Evolutionary conservation across 345 rosid species (phyloP).

Genomic region (Dipteronia dyeriana): DNA sequence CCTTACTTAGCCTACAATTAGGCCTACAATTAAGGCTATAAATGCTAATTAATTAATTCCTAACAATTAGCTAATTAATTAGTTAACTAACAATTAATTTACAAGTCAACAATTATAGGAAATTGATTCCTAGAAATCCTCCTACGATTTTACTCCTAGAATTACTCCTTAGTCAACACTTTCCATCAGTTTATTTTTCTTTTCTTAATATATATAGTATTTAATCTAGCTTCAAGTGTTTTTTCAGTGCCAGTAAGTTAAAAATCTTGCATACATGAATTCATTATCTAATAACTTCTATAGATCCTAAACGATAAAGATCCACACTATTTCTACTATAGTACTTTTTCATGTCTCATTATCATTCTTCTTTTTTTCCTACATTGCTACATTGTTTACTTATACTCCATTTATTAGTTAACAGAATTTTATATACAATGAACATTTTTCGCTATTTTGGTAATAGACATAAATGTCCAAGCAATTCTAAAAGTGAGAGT

Average conservation of each 20-base stretch:
- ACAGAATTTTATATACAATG: background rate
- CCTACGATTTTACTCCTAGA: no score
- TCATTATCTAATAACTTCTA: background rate
- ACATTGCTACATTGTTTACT: background rate
- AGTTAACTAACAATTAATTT: no score
- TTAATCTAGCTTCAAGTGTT: no score
- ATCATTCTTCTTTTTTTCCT: constrained; percentile 1
- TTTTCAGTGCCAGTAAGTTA: background rate
- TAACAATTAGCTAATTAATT: no score
- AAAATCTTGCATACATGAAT: background rate
- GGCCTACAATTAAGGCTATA: no score
- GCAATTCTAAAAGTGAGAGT: background rate
- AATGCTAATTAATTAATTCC: no score
- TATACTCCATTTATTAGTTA: background rate
- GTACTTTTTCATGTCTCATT: background rate
- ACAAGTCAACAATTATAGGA: no score
- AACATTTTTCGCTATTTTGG: background rate
- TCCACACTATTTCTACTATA: background rate
- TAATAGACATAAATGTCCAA: background rate
- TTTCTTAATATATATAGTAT: no score
- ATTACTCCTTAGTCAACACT: no score
- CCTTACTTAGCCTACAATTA: no score
- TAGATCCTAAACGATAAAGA: background rate
- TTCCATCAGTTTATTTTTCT: no score
- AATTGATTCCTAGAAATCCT: no score